phyloP scores from a whole-genome alignment of 441 rosid species.

The Melastoma candidum region DNA sequence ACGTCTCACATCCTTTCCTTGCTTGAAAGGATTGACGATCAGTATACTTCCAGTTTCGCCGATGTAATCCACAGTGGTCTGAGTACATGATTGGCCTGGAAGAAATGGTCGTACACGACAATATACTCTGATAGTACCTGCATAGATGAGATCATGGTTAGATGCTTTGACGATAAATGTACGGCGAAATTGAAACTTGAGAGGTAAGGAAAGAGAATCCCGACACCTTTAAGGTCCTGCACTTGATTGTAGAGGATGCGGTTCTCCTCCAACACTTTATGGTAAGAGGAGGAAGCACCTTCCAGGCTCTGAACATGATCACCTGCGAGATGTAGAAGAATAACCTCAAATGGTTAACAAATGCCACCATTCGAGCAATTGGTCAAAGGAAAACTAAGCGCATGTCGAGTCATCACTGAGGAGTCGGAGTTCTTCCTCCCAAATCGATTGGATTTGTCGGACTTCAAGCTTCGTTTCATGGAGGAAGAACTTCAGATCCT shows the following conservation, averaged over 20 bases:
- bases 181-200: neutral
- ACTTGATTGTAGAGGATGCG: slow-evolving; percentile 90
- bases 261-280: slow-evolving; percentile 75
- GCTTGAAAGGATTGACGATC: slow-evolving; percentile 75
- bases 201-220: neutral
- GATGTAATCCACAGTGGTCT: slow-evolving; percentile 70
- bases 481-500: slow-evolving; percentile 54
- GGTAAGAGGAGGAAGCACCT: slow-evolving; percentile 65
- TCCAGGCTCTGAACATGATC: slow-evolving; percentile 62
- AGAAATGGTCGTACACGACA: slow-evolving; percentile 86
- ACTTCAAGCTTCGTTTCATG: slow-evolving; percentile 48
- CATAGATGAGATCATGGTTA: neutral
- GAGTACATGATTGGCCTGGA: slow-evolving; percentile 45
- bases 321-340: slow-evolving; percentile 23
- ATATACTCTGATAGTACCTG: slow-evolving; percentile 86
- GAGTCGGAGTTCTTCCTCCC: slow-evolving; percentile 51
- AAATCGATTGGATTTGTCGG: slow-evolving; percentile 49
- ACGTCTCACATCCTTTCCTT: slow-evolving; percentile 77
- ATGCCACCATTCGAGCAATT: too few relatives aligned
- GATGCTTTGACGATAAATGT: neutral
- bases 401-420: slow-evolving; percentile 39
- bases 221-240: slow-evolving; percentile 83
- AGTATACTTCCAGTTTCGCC: slow-evolving; percentile 94
- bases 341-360: too few relatives aligned
- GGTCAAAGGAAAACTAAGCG: slow-evolving; percentile 4